These are phyloP conservation scores for Solidago caesia DNA, from an alignment of 129 eudicot species.

Conservation along the genomic window DNA sequence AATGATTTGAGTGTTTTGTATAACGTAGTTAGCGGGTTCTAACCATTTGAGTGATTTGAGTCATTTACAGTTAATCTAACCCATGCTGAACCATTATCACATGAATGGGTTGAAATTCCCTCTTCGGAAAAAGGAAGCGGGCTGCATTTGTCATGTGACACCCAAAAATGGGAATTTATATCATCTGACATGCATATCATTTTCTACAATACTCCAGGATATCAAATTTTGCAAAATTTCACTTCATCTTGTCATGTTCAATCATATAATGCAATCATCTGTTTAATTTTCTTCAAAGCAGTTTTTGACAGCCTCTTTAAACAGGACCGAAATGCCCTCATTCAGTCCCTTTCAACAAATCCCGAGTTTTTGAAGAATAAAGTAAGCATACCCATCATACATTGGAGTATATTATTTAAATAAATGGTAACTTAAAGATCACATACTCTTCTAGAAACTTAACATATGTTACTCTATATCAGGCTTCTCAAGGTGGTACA, in stretches of 20 bases:
- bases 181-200: no score
- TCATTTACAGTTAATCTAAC: background rate
- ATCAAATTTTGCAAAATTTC: background rate
- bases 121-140: background rate
- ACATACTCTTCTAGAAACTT: slow-evolving; percentile 4
- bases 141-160: background rate
- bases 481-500: slow-evolving; percentile 75
- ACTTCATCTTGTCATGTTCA: slow-evolving; percentile 5
- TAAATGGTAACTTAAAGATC: background rate
- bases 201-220: background rate
- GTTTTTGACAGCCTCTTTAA: slow-evolving; percentile 18
- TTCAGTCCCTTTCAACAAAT: slow-evolving; percentile 79
- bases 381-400: slow-evolving; percentile 45
- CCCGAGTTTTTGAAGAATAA: slow-evolving; percentile 89
- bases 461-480: slow-evolving; percentile 20
- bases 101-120: background rate
- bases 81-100: background rate
- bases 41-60: background rate
- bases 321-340: slow-evolving; percentile 86
- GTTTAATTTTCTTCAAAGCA: slow-evolving; percentile 1
- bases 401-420: background rate
- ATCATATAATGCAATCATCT: background rate
- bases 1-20: background rate
- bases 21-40: background rate
- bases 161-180: background rate